Evolutionary conservation across 768 basidiomycete genomes (phyloP), one percentile per base, ranked within the genome.

Genomic region (Antrodiella citrinella): DNA sequence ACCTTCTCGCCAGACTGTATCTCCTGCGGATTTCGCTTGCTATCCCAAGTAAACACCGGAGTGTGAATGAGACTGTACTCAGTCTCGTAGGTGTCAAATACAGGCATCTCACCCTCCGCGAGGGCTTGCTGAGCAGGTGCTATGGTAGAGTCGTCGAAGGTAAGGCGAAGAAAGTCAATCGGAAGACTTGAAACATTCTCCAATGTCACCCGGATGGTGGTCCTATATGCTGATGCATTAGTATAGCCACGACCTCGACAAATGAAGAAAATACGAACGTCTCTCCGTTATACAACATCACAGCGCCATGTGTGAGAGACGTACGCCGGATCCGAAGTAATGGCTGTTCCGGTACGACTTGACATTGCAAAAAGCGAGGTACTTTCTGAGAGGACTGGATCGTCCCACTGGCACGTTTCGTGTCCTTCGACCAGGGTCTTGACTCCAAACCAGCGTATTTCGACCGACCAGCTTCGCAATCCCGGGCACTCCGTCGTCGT

Each of bases 261-360:
- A 30, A 19, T 54, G 21, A 20, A 22, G 49, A 26, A 9, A 13
- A 3, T 4, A 69, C 82, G 52, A 54, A 92, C 94, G 69, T 82
- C 71, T 99, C 96, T 26, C 96, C 96, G 44, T 95, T 81, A 61
- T 95, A 97, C 46, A 98, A 71, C 91, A 96, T 95, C 21, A 97
- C 70, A 0, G 94, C 91, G 1, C 91, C 92, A 57, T 96, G 92
- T 1, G 88, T 94, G 19, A 96, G 69, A n/a, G 89, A 91, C 13
- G 86, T 89, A 61, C 89, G 73, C 49, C 89, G 77, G 63, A 99
- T 85, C 54, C 91, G 80, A 49, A 98, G 70, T 25, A 93, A 65
- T 7, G 96, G 96, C 60, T 93, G 90, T 58, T 91, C 84, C 1
- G 86, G 83, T 18, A 95, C 80, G 18, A 97, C 90, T 30, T 76